Evolutionary conservation across 2,329 filamentous ascomycete genomes (phyloP).

Genomic region (Trichophyton schoenleinii): DNA sequence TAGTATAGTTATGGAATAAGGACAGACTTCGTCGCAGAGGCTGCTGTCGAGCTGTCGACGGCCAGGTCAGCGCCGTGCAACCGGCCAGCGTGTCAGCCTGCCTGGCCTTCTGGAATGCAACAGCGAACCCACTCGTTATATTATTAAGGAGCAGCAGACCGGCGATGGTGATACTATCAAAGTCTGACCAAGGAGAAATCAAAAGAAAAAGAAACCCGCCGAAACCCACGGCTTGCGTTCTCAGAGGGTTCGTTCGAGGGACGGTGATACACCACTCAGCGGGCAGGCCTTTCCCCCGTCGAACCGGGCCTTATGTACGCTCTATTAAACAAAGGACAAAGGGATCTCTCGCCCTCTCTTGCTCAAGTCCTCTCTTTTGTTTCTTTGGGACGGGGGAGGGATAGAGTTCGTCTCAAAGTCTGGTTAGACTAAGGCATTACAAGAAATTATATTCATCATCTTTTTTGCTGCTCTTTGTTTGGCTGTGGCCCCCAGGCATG

Average conservation of each 20-base stretch:
- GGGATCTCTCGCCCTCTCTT: too few species aligned
- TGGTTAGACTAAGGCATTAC: neutral
- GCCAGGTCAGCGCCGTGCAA: neutral
- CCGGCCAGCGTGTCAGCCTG: neutral
- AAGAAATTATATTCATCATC: too few species aligned
- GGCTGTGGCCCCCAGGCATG: neutral
- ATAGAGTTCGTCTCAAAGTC: neutral
- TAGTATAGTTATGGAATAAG: too few species aligned
- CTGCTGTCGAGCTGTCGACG: too few species aligned
- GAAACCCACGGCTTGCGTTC: neutral
- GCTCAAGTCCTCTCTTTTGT: neutral
- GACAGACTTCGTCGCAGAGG: too few species aligned
- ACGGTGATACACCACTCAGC: too few species aligned
- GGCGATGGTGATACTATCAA: neutral
- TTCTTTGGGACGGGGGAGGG: neutral
- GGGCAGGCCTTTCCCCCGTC: too few species aligned
- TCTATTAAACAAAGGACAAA: conserved; percentile 2
- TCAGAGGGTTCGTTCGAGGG: too few species aligned
- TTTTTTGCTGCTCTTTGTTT: neutral
- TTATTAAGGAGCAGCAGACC: neutral
- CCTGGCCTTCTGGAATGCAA: neutral
- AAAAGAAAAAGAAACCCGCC: neutral
- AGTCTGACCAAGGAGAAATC: too few species aligned
- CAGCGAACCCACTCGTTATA: neutral
- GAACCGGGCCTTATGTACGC: neutral